A percentile compares a stretch with the other conserved stretches of the same genome.
phyloP scores from a whole-genome alignment of 2,329 filamentous ascomycete species.

The Calycina marina region DNA sequence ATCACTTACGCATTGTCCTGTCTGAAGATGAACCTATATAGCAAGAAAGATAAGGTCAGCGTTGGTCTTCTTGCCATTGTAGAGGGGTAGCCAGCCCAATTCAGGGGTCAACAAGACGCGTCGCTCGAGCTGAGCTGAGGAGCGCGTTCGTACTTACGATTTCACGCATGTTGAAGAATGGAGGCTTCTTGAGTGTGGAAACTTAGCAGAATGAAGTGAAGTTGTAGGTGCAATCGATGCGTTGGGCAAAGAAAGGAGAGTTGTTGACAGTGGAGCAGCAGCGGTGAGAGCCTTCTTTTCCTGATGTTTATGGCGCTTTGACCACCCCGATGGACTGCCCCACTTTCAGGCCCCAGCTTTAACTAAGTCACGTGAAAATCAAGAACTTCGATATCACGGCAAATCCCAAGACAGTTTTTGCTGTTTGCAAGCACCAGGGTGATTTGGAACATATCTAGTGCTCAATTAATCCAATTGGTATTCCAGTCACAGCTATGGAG shows the following conservation, averaged over 20 bases:
- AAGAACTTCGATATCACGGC: too few species aligned
- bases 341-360: too few species aligned
- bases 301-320: too few species aligned
- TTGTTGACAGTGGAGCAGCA: conserved; percentile 4
- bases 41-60: conserved; percentile 39
- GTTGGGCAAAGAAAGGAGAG: too few species aligned
- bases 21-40: conserved; percentile 93
- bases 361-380: too few species aligned
- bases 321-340: too few species aligned
- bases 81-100: conserved; percentile 21
- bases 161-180: conserved; percentile 50
- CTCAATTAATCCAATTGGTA: neutral
- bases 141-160: conserved; percentile 40
- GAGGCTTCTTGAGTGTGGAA: conserved; percentile 7
- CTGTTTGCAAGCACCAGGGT: too few species aligned
- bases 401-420: too few species aligned
- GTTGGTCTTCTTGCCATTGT: conserved; percentile 27
- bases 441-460: too few species aligned
- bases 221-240: conserved; percentile 11
- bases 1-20: conserved; percentile 88
- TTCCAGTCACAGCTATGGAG: conserved; percentile 46
- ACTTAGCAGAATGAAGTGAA: conserved; percentile 12
- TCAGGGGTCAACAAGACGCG: conserved; percentile 22
- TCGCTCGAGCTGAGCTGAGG: conserved; percentile 3
- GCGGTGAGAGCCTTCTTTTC: conserved; percentile 5